Base-by-base conservation (phyloP, 331 rosid species). In the Acacia pycnantha region DNA sequence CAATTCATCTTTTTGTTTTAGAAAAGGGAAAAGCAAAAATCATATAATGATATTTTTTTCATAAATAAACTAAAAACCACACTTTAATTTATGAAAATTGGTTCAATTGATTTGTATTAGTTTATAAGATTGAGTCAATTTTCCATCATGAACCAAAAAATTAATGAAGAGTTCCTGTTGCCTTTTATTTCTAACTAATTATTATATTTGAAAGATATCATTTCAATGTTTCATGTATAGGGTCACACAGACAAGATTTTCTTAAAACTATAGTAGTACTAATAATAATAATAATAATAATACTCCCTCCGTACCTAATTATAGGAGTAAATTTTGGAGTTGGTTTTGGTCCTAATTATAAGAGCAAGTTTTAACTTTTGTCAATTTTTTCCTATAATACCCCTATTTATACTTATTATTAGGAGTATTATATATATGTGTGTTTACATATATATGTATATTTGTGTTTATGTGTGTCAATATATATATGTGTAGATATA, bases 41-140 rank as follows among this genome's bases (percentile, higher is more conserved):
- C 29, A 56, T 9, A n/a, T 9, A 56, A 56, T 29, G 22, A 4
- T 54, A 86, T 90, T 84, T 33, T 33, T 84, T 56, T 47, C 18
- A 71, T 87, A 89, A 43, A 92, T 92, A 85, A 85, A 85, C 77
- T 76, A 35, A 51, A n/a, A 58, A 81, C 70, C 44, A 46, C 86
- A 81, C 83, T 78, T 71, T 71, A 26, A 46, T 72, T 65, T 70
- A 29, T 56, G 29, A 76, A 82, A 76, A 68, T 77, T 29, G 51
- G 51, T 54, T 76, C 51, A 75, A 29, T 82, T 73, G 4, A 67
- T 82, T 51, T 51, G 19, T 29, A 74, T 82, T 29, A 53, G 33
- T 75, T 74, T 66, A 40, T 21, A 66, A 33, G 44, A 62, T 50
- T 73, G 58, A 24, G 8, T 40, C 77, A 37, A 9, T 35, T 73